Conservation (phyloP, 2,329 filamentous ascomycete species). For the Lecanosticta acicola region DNA sequence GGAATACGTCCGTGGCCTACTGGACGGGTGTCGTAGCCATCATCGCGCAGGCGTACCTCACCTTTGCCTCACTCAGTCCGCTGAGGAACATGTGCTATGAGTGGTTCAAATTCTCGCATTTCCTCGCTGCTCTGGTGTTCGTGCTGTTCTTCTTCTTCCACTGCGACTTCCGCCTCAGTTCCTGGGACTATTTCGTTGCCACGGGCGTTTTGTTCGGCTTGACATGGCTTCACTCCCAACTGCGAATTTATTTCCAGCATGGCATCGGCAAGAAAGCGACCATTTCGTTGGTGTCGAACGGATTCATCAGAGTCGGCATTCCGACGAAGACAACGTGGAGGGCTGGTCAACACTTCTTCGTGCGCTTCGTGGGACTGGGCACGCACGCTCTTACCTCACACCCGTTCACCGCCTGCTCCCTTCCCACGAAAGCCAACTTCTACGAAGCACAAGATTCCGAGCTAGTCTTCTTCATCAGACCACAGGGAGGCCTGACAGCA, state of each 20-base stretch:
- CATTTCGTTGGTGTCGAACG: slow-evolving; percentile 38
- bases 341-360: slow-evolving; percentile 52
- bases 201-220: slow-evolving; percentile 49
- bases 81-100: slow-evolving; percentile 55
- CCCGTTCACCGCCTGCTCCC: slow-evolving; percentile 53
- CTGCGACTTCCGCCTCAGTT: slow-evolving; percentile 51
- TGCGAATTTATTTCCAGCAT: slow-evolving; percentile 47
- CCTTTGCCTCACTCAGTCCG: slow-evolving; percentile 47
- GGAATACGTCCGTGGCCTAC: slow-evolving; percentile 44
- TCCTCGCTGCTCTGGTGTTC: slow-evolving; percentile 49
- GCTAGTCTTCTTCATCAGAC: slow-evolving; percentile 51
- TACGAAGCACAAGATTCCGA: slow-evolving; percentile 28
- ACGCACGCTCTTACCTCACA: slow-evolving; percentile 45
- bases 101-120: slow-evolving; percentile 56
- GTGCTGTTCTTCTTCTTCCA: slow-evolving; percentile 57
- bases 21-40: slow-evolving; percentile 54
- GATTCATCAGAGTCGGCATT: slow-evolving; percentile 42
- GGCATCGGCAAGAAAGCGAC: slow-evolving; percentile 43
- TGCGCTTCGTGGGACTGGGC: slow-evolving; percentile 47
- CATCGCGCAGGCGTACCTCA: slow-evolving; percentile 41
- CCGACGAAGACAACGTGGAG: slow-evolving; percentile 44
- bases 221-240: slow-evolving; percentile 43
- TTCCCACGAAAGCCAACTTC: slow-evolving; percentile 31
- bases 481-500: slow-evolving; percentile 47
- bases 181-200: slow-evolving; percentile 56